Conservation (phyloP, 352 stramenopile species). For the Pilasporangium apinafurcum region DNA sequence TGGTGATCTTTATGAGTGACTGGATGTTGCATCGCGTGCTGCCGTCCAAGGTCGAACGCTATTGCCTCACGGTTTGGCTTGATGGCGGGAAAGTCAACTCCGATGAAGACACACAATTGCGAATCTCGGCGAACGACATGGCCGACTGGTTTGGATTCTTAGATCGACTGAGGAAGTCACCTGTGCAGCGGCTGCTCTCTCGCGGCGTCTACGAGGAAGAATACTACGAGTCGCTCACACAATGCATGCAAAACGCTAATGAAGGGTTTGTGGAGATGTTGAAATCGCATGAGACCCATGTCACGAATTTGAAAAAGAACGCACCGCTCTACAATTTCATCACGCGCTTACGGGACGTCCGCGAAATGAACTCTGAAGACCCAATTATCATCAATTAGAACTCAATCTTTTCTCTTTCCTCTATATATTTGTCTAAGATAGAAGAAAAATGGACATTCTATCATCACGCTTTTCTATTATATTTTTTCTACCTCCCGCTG, state of each 20-base stretch:
- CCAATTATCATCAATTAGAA: slow-evolving; percentile 23
- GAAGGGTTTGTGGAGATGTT: slow-evolving; percentile 60
- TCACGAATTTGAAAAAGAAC: slow-evolving; percentile 45
- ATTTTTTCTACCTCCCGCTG: too few species aligned
- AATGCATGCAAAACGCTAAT: slow-evolving; percentile 51
- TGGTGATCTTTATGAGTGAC: slow-evolving; percentile 68
- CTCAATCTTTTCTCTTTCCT: too few species aligned
- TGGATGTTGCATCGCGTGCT: slow-evolving; percentile 69
- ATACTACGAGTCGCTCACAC: slow-evolving; percentile 61
- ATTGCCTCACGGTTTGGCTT: slow-evolving; percentile 67
- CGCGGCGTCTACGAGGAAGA: slow-evolving; percentile 72
- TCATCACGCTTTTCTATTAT: too few species aligned
- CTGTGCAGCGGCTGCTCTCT: slow-evolving; percentile 66
- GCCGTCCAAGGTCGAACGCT: slow-evolving; percentile 38
- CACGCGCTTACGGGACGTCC: slow-evolving; percentile 31
- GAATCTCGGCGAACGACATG: slow-evolving; percentile 53
- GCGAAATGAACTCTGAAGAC: slow-evolving; percentile 32
- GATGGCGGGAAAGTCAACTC: slow-evolving; percentile 43
- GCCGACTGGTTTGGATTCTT: slow-evolving; percentile 62
- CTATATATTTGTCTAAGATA: too few species aligned
- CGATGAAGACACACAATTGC: slow-evolving; percentile 53
- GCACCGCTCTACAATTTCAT: slow-evolving; percentile 40
- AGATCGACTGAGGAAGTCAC: slow-evolving; percentile 43
- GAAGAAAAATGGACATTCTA: too few species aligned
- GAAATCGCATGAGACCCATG: slow-evolving; percentile 54